Percentiles rank a stretch among this genome's conserved stretches.
Conservation (phyloP, 768 basidiomycete species). For the Termitomyces eurrhizus region DNA sequence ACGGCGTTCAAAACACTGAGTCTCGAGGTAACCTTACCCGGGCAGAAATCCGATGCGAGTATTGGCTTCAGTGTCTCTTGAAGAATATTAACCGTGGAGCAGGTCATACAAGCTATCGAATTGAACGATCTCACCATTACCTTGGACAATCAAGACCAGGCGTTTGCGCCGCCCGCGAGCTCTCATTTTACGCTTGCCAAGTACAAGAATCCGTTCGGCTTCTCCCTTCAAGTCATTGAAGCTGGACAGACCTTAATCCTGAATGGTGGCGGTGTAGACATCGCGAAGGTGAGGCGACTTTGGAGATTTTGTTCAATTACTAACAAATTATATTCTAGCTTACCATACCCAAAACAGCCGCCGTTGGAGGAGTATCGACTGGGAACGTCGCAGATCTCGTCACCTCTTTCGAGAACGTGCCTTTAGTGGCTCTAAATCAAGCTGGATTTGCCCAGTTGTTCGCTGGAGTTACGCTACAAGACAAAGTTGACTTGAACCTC, state of each 20-base stretch:
- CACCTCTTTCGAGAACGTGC: conserved; percentile 53
- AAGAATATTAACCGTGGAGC: not conserved
- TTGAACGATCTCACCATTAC: conserved; percentile 53
- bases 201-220: conserved; percentile 76
- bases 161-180: conserved; percentile 57
- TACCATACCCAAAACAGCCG: conserved; percentile 41
- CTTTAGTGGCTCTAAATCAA: conserved; percentile 52
- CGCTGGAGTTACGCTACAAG: conserved; percentile 50
- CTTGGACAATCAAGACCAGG: conserved; percentile 47
- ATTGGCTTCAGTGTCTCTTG: not conserved
- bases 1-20: conserved; percentile 67
- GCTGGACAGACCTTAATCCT: conserved; percentile 54
- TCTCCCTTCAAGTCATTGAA: conserved; percentile 61
- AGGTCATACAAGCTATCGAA: conserved; percentile 63
- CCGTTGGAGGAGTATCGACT: conserved; percentile 62
- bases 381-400: conserved; percentile 60
- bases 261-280: conserved; percentile 39
- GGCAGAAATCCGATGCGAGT: conserved; percentile 49
- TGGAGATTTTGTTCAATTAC: not conserved
- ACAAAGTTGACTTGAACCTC: conserved; percentile 41
- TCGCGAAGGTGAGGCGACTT: conserved; percentile 43
- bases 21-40: conserved; percentile 58
- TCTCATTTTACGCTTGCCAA: conserved; percentile 51
- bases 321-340: conserved; percentile 32
- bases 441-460: conserved; percentile 55